phyloP scores from a whole-genome alignment of 768 basidiomycete species.

The Infundibulicybe gibba region DNA sequence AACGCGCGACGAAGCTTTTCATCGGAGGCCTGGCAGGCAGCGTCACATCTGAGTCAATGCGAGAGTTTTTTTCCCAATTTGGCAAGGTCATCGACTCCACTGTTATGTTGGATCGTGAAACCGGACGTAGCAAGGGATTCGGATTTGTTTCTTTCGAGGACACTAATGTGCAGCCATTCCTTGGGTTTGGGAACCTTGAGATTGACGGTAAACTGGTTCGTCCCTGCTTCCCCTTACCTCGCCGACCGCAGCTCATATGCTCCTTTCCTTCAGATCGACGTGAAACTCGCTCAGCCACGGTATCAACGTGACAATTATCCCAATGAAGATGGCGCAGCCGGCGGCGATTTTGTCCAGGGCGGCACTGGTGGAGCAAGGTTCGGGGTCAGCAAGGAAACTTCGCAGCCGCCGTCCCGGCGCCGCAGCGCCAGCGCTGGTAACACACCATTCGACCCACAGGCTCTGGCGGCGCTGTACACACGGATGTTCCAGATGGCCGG shows the following conservation, averaged over 20 bases:
- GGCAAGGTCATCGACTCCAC: constrained; percentile 97
- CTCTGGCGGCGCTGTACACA: constrained; percentile 89
- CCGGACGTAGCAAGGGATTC: constrained; percentile 93
- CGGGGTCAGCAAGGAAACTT: constrained; percentile 37
- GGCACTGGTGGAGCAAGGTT: constrained; percentile 19
- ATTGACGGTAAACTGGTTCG: constrained; percentile 94
- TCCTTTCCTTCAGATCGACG: constrained; percentile 71
- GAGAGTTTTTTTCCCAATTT: constrained; percentile 89
- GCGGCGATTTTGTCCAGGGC: constrained; percentile 17
- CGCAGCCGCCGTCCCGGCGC: constrained; percentile 20
- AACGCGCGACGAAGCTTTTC: constrained; percentile 90
- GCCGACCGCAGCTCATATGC: not conserved
- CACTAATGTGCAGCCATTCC: constrained; percentile 84
- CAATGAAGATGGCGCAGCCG: constrained; percentile 40
- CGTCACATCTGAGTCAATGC: constrained; percentile 92
- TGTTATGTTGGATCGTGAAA: constrained; percentile 97
- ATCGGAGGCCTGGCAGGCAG: constrained; percentile 91
- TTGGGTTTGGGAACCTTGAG: constrained; percentile 84
- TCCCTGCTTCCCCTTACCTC: constrained; percentile 5
- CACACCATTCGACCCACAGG: constrained; percentile 86
- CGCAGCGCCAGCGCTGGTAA: constrained; percentile 34
- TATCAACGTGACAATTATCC: constrained; percentile 68
- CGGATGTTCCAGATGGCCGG: constrained; percentile 91
- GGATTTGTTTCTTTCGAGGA: constrained; percentile 97
- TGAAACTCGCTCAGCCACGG: constrained; percentile 93